These are phyloP conservation scores for Tricharina praecox DNA, from an alignment of 495 filamentous ascomycete species.

Conservation along the genomic window DNA sequence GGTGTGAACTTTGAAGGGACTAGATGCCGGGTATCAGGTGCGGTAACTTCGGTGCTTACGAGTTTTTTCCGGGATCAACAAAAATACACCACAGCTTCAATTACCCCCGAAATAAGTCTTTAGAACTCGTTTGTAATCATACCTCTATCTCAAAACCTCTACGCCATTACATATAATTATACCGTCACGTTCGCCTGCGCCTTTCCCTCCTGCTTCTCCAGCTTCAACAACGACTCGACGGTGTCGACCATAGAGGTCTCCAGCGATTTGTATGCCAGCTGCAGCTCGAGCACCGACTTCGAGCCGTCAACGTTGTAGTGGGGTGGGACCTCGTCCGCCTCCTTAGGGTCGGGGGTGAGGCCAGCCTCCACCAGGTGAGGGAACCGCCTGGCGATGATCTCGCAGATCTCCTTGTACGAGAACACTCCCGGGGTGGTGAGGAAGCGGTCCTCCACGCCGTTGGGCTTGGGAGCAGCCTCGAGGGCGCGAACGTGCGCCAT, in stretches of 20 bases:
- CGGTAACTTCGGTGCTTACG: no score
- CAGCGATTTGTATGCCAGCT: slow-evolving; percentile 38
- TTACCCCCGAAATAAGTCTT: no score
- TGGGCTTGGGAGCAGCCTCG: slow-evolving; percentile 37
- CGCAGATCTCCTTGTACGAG: slow-evolving; percentile 13
- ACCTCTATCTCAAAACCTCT: no score
- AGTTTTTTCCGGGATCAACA: no score
- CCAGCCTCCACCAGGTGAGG: slow-evolving; percentile 32
- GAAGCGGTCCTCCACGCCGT: slow-evolving; percentile 47
- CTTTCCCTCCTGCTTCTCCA: no score
- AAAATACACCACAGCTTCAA: no score
- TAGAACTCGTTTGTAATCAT: no score
- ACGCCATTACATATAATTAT: no score
- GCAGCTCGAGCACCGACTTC: slow-evolving; percentile 38
- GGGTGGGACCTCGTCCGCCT: slow-evolving; percentile 4
- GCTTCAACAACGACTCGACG: slow-evolving; percentile 32
- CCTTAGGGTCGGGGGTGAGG: slow-evolving; percentile 13
- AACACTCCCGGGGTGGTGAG: slow-evolving; percentile 40
- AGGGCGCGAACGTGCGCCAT: slow-evolving; percentile 54
- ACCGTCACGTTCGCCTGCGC: no score
- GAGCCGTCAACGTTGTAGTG: slow-evolving; percentile 32
- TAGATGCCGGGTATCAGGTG: no score
- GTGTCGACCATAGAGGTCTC: slow-evolving; percentile 42
- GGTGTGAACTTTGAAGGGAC: no score
- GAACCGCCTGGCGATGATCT: slow-evolving; percentile 40